Conservation (phyloP, 2,329 filamentous ascomycete genomes). For the Pestalotiopsis sp. region DNA sequence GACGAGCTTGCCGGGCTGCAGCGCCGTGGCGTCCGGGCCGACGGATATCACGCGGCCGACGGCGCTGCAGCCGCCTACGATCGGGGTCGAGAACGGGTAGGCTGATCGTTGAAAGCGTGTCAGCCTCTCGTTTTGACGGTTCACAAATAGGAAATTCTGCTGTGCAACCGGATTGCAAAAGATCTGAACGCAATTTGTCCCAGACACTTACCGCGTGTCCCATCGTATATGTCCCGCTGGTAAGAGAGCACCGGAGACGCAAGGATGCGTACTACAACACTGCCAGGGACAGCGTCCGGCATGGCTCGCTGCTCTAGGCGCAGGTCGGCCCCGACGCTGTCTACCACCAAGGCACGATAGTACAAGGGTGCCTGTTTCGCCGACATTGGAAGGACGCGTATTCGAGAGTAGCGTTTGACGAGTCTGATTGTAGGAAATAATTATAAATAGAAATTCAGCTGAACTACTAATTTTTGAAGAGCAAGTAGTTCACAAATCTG, state of each 20-base stretch:
- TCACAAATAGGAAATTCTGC: no score
- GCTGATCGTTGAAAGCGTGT: no score
- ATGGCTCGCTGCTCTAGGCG: slow-evolving; percentile 31
- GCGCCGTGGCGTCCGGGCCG: slow-evolving; percentile 31
- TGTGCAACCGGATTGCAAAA: no score
- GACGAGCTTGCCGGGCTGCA: slow-evolving; percentile 34
- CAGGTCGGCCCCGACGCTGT: slow-evolving; percentile 22
- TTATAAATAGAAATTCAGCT: no score
- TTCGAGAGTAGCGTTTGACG: no score
- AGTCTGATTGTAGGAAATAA: no score
- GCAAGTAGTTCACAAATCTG: background rate
- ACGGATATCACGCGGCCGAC: slow-evolving; percentile 33
- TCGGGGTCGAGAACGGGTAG: slow-evolving; percentile 28
- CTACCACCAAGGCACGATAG: slow-evolving; percentile 29
- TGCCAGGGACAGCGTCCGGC: slow-evolving; percentile 33
- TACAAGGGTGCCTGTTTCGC: slow-evolving; percentile 14
- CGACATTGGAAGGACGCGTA: slow-evolving; percentile 13
- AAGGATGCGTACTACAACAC: slow-evolving; percentile 39
- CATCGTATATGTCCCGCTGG: slow-evolving; percentile 38
- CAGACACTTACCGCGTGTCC: slow-evolving; percentile 26
- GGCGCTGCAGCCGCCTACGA: slow-evolving; percentile 28
- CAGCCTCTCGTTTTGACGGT: no score
- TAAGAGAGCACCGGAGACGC: slow-evolving; percentile 39
- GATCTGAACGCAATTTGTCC: no score
- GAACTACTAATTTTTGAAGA: background rate